Base-by-base conservation (phyloP, 352 stramenopile genomes). In the Phytophthora citrophthora region DNA sequence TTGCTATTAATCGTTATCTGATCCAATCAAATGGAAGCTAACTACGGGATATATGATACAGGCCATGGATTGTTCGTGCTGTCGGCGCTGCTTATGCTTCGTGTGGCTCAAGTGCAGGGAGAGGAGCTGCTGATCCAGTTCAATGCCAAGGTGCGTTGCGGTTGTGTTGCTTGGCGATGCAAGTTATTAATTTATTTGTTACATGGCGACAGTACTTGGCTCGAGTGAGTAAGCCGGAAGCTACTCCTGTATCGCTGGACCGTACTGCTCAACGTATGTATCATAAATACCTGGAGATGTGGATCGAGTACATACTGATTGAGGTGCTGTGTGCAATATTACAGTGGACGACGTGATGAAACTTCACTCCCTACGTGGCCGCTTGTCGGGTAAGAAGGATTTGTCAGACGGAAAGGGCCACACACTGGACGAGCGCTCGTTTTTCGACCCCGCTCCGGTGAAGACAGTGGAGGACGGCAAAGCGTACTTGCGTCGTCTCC, bases 381-480 rank as follows among this genome's bases (percentile, higher is more conserved):
- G 84, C n/a, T 78, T 86, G 29, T 77, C 74, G 3, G 46, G 54
- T 12, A 72, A 81, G 44, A 88, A 84, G 50, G 56, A 68, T 20
- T 54, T 29, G 2, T 63, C 40, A 18, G 24, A 27, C 50, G 18
- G 7, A 48, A 71, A 50, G 55, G 53, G 26, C 39, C 52, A 43
- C 56, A 67, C 10, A 27, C 61, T 49, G 36, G 40, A 54, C 13
- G 57, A 80, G 47, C 79, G 81, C n/a, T 92, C 83, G 51, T 94
- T 94, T 71, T 94, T 94, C 20, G 85, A 94, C 32, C 58, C 67
- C 20, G 64, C 79, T 54, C 64, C 81, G 0, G 78, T 91, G 49
- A 83, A 76, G 51, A 91, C 83, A 0, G 77, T 91, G 26, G 85
- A 92, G 29, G 81, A 94, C 50, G 81, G 85, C 26, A 89, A 89